phyloP scores from a whole-genome alignment of 2,329 filamentous ascomycete species.

The Diaporthe sp. region DNA sequence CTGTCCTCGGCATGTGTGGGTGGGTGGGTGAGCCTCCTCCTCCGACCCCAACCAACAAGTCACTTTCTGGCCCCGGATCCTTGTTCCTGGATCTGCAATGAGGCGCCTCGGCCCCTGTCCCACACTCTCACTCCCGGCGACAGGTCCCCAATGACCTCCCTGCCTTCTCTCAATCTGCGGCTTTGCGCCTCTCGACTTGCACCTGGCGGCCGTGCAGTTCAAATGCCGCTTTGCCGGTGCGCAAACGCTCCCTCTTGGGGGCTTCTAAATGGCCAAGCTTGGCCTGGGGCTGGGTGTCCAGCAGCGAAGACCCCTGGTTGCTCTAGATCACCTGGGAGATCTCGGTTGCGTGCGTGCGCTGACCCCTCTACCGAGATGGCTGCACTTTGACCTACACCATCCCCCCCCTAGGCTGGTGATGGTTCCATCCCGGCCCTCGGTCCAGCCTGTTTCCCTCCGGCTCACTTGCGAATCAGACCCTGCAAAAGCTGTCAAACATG shows the following conservation, averaged over 20 bases:
- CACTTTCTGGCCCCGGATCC: constrained; percentile 33
- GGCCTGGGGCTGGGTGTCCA: background rate
- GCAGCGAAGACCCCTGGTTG: constrained; percentile 15
- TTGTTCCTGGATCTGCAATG: constrained; percentile 34
- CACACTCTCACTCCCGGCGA: constrained; percentile 6
- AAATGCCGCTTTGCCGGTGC: constrained; percentile 17
- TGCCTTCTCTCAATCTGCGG: constrained; percentile 9
- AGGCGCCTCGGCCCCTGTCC: constrained; percentile 31
- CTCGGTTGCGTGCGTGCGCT: constrained; percentile 34
- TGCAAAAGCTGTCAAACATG: constrained; percentile 35
- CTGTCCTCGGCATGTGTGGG: constrained; percentile 20
- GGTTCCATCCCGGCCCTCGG: constrained; percentile 23
- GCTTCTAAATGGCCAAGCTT: constrained; percentile 1
- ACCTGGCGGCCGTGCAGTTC: constrained; percentile 6
- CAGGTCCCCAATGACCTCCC: constrained; percentile 14
- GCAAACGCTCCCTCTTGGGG: constrained; percentile 28
- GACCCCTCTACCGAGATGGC: constrained; percentile 21
- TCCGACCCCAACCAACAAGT: constrained; percentile 23
- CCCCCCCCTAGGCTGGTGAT: constrained; percentile 17
- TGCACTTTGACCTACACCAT: constrained; percentile 35
- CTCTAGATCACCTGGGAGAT: constrained; percentile 18
- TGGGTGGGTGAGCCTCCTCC: constrained; percentile 9
- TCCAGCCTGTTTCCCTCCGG: constrained; percentile 21
- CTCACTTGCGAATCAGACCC: constrained; percentile 29
- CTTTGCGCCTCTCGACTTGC: constrained; percentile 22